phyloP scores from a whole-genome alignment of 2,329 filamentous ascomycete genomes.

The Rhynchosporium secalis region DNA sequence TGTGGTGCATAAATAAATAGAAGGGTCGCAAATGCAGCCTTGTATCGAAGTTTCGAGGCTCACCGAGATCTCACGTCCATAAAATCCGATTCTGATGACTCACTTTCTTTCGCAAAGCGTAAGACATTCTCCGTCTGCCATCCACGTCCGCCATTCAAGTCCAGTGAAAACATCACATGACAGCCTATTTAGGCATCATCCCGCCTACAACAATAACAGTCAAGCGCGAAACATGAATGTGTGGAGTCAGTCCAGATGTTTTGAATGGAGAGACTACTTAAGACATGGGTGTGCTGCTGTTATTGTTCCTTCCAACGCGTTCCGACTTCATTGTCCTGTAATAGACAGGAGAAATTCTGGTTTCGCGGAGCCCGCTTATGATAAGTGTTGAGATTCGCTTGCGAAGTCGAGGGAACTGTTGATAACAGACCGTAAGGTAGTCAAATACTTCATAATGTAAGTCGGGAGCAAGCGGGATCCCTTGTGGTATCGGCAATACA shows the following conservation, averaged over 20 bases:
- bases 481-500: no score
- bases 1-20: neutral
- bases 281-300: neutral
- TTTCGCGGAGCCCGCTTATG: neutral
- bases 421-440: no score
- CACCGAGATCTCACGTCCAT: neutral
- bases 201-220: slow-evolving; percentile 3
- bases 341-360: neutral
- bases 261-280: neutral
- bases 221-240: slow-evolving; percentile 11
- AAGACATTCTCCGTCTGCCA: neutral
- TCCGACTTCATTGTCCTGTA: neutral
- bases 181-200: slow-evolving; percentile 15
- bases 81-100: slow-evolving; percentile 2
- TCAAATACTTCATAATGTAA: neutral
- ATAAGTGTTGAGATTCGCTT: neutral
- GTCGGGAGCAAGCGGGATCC: neutral
- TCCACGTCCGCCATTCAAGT: no score
- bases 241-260: neutral
- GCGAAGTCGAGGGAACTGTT: no score
- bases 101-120: neutral
- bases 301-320: neutral
- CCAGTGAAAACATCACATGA: slow-evolving; percentile 12
- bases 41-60: neutral
- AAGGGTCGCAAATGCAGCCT: neutral